Evolutionary conservation across 768 basidiomycete species (phyloP), one percentile per base, ranked within the genome.

Genomic region (Exidia glandulosa): DNA sequence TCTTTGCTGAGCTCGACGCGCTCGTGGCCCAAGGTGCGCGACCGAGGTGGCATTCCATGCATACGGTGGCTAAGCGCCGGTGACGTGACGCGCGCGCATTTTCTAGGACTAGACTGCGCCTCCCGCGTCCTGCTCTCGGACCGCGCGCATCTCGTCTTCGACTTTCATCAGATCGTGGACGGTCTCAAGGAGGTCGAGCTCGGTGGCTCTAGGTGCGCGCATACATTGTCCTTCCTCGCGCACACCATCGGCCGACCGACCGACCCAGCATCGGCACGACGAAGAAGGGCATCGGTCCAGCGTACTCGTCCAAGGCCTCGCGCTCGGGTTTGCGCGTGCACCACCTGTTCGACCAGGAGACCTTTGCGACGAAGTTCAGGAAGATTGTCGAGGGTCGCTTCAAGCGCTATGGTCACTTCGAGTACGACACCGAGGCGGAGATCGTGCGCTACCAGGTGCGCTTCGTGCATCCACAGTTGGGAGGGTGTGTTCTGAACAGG

Each of bases 111-210:
- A 45, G 80, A 88, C 67, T 95, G 91, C 73, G 81, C 82, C 12
- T 80, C 81, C 60, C 86, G 96, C 33, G 74, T 99, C 23, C 88
- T 96, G 71, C 79, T 99, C 65, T 98, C 95, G 29, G 94, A 98
- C 74, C 87, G 96, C 63, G 92, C 96, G 3, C 92, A 95, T 63
- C 85, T 99, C 62, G 96, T 99, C 33, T 94, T 99, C 68, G 96
- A 98, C 71, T 98, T 99, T 73, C 96, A 99, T 74, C 96, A 99
- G 76, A 97, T 98, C 68, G 96, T 98, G 31, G 96, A 99, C 69
- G 96, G 96, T 4, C 76, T 99, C 68, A 99, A 98, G 72, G 96
- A 99, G 72, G 91, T 93, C 37, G 96, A 98, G 71, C 82, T 98
- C 27, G 96, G 96, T 27, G 90, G 91, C 9, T 86, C 85, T 1